Conservation (phyloP, 1,284 basidiomycete species). For the Cutaneotrichosporon mucoides region DNA sequence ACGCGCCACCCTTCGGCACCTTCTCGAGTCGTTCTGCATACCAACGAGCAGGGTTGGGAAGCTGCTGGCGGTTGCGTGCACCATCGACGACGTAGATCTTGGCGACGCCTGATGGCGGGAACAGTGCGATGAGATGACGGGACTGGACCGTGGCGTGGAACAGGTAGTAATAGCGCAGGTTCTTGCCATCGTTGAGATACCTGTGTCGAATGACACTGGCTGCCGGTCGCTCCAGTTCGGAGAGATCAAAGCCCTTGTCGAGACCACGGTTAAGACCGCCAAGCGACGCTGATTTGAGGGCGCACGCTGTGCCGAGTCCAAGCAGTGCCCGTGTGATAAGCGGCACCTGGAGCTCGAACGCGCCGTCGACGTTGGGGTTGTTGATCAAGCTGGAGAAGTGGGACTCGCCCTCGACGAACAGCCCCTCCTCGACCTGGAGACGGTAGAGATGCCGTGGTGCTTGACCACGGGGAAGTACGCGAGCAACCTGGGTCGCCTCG, state of each 20-base stretch:
- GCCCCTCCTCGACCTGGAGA: constrained; percentile 75
- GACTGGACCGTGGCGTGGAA: constrained; percentile 77
- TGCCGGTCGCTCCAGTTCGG: constrained; percentile 67
- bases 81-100: constrained; percentile 88
- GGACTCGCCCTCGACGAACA: constrained; percentile 77
- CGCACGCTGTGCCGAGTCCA: constrained; percentile 78
- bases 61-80: constrained; percentile 74
- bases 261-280: constrained; percentile 80
- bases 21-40: constrained; percentile 61
- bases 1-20: constrained; percentile 50
- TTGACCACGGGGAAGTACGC: constrained; percentile 75
- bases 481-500: constrained; percentile 65
- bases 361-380: constrained; percentile 90
- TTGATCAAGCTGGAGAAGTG: constrained; percentile 91
- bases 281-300: constrained; percentile 59
- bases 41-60: constrained; percentile 68
- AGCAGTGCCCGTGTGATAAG: constrained; percentile 78
- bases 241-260: constrained; percentile 77
- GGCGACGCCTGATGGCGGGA: constrained; percentile 65
- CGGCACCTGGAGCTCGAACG: constrained; percentile 88
- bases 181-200: constrained; percentile 72
- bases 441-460: constrained; percentile 77
- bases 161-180: constrained; percentile 79
- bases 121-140: constrained; percentile 84
- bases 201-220: constrained; percentile 60